These are phyloP conservation scores for Forsythia viridissima DNA, from an alignment of 257 asterid genomes.

Conservation along the genomic window DNA sequence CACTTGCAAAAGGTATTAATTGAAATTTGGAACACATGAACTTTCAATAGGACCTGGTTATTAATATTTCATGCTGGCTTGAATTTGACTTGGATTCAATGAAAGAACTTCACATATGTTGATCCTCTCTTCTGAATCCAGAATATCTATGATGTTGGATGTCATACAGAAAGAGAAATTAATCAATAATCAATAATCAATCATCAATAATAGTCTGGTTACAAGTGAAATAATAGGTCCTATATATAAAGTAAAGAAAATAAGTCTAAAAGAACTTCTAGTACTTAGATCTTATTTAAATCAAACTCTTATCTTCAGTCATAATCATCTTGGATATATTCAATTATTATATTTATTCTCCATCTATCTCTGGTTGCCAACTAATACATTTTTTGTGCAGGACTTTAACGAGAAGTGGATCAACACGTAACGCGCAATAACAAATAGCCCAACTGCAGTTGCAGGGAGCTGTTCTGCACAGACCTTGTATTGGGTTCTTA, in stretches of 20 bases:
- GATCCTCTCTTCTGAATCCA: neutral
- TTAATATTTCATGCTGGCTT: neutral
- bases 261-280: too few species aligned
- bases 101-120: neutral
- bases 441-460: slow-evolving; percentile 31
- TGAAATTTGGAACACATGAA: neutral
- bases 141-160: neutral
- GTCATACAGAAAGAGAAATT: too few species aligned
- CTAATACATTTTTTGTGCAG: slow-evolving; percentile 39
- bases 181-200: too few species aligned
- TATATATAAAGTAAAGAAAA: too few species aligned
- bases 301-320: too few species aligned
- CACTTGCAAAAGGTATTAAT: neutral
- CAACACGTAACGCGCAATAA: slow-evolving; percentile 77
- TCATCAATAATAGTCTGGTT: too few species aligned
- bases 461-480: slow-evolving; percentile 37
- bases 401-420: slow-evolving; percentile 66
- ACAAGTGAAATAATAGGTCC: too few species aligned
- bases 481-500: slow-evolving; percentile 6
- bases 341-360: too few species aligned
- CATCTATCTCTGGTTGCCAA: neutral
- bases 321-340: too few species aligned
- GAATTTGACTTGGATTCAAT: neutral
- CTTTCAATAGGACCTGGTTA: neutral
- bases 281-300: too few species aligned